These are phyloP conservation scores for Daldinia concentrica DNA, from an alignment of 495 filamentous ascomycete species.

Conservation along the genomic window DNA sequence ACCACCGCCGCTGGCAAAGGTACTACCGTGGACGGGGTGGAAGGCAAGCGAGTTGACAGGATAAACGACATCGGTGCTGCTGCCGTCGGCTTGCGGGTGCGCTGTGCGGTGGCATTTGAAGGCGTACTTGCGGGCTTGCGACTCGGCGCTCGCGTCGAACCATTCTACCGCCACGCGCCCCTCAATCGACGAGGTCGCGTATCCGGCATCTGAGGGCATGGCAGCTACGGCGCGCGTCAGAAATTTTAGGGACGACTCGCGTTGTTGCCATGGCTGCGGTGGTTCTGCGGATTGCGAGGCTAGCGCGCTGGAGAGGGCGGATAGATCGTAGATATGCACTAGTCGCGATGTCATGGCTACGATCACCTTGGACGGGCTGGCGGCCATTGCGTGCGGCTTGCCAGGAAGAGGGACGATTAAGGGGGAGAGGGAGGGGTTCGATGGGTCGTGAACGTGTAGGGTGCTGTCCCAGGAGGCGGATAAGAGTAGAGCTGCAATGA, in stretches of 20 bases:
- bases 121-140: constrained; percentile 92
- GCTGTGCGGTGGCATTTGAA: constrained; percentile 95
- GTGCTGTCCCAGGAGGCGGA: constrained; percentile 94
- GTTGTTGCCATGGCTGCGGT: constrained; percentile 83
- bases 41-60: constrained; percentile 94
- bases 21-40: constrained; percentile 83
- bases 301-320: constrained; percentile 66
- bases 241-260: constrained; percentile 93
- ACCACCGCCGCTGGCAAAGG: constrained; percentile 91
- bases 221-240: constrained; percentile 93
- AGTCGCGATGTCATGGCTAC: constrained; percentile 95
- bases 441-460: constrained; percentile 79
- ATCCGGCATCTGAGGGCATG: constrained; percentile 95
- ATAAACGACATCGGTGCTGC: constrained; percentile 66
- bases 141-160: constrained; percentile 87
- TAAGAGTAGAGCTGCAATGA: constrained; percentile 68
- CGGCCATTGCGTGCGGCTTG: constrained; percentile 88
- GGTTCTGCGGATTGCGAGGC: constrained; percentile 56
- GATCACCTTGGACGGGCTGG: constrained; percentile 83
- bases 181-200: constrained; percentile 88
- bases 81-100: constrained; percentile 42
- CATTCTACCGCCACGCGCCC: constrained; percentile 95
- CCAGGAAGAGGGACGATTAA: constrained; percentile 74
- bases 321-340: constrained; percentile 91
- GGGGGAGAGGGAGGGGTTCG: constrained; percentile 52